A percentile compares a stretch with the other conserved stretches of the same genome.
phyloP scores from a whole-genome alignment of 2,329 filamentous ascomycete species.

The Albifimbria verrucaria region DNA sequence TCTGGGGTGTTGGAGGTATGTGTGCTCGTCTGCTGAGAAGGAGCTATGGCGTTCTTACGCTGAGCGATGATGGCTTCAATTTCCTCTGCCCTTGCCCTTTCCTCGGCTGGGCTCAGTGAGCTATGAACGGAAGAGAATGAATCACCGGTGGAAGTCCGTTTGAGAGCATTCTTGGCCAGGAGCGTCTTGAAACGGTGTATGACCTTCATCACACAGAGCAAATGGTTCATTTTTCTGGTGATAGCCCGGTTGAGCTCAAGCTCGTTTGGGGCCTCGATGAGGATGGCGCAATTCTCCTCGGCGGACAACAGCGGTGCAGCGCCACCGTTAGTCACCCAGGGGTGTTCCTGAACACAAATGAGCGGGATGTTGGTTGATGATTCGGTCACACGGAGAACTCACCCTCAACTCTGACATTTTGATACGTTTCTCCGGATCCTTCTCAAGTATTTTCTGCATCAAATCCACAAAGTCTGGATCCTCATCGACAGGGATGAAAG shows the following conservation, averaged over 20 bases:
- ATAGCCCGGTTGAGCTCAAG: conserved; percentile 89
- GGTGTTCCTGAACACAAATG: conserved; percentile 64
- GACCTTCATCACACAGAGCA: conserved; percentile 88
- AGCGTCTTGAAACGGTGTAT: conserved; percentile 84
- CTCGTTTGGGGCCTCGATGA: conserved; percentile 81
- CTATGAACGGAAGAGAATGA: not conserved
- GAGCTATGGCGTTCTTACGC: conserved; percentile 14
- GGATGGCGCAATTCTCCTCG: conserved; percentile 80
- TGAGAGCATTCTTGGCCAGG: conserved; percentile 35
- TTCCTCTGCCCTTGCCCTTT: conserved; percentile 40
- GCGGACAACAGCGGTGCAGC: conserved; percentile 73
- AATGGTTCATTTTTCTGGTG: conserved; percentile 81
- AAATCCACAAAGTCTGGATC: conserved; percentile 71
- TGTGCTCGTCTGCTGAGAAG: conserved; percentile 29
- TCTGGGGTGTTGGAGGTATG: conserved; percentile 55
- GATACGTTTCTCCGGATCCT: conserved; percentile 80
- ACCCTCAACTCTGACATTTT: conserved; percentile 80
- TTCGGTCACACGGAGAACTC: conserved; percentile 29
- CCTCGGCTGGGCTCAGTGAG: conserved; percentile 20
- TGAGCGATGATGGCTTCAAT: conserved; percentile 47
- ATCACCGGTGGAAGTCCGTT: not conserved
- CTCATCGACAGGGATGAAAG: conserved; percentile 60
- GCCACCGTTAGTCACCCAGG: conserved; percentile 86
- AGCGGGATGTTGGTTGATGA: not conserved
- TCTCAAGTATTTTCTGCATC: conserved; percentile 72